phyloP scores from a whole-genome alignment of 129 eudicot species.

The Centrapalus pauciflorus region DNA sequence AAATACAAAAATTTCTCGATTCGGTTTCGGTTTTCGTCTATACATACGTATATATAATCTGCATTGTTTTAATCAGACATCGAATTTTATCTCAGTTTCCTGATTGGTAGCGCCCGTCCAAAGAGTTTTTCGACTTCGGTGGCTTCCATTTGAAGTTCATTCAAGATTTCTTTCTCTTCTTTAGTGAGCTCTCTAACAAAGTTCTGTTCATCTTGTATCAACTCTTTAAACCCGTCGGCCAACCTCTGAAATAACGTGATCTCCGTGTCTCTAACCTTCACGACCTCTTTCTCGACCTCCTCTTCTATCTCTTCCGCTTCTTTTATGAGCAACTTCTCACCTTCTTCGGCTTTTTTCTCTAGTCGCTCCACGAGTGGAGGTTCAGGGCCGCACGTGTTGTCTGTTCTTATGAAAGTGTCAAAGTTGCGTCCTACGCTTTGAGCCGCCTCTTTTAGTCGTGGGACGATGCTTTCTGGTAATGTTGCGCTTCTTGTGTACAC shows the following conservation, averaged over 20 bases:
- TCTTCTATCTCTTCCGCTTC: conserved; percentile 53
- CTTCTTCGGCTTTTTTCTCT: conserved; percentile 72
- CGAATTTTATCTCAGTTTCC: conserved; percentile 54
- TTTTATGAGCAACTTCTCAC: conserved; percentile 52
- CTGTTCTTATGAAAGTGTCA: conserved; percentile 51
- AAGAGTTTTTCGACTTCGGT: conserved; percentile 67
- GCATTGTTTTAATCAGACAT: not conserved
- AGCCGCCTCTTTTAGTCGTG: conserved; percentile 63
- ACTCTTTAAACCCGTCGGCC: conserved; percentile 37
- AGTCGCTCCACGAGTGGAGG: conserved; percentile 79
- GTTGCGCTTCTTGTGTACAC: conserved; percentile 78
- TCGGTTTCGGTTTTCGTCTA: not conserved
- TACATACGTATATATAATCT: conserved; percentile 14
- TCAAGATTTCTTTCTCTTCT: conserved; percentile 63
- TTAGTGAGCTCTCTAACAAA: conserved; percentile 42
- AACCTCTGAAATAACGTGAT: conserved; percentile 53
- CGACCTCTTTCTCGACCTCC: conserved; percentile 71
- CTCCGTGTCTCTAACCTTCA: conserved; percentile 60
- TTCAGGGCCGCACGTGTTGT: conserved; percentile 89
- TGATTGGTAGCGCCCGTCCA: conserved; percentile 62
- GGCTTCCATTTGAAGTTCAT: conserved; percentile 78
- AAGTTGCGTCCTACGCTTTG: conserved; percentile 67
- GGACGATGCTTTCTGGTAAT: conserved; percentile 72
- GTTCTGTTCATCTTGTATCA: conserved; percentile 42
- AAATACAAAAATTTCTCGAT: not conserved